Percentiles rank a stretch among this genome's conserved stretches.
Conservation (phyloP, 2,329 filamentous ascomycete genomes). For the Rasamsonia emersonii region DNA sequence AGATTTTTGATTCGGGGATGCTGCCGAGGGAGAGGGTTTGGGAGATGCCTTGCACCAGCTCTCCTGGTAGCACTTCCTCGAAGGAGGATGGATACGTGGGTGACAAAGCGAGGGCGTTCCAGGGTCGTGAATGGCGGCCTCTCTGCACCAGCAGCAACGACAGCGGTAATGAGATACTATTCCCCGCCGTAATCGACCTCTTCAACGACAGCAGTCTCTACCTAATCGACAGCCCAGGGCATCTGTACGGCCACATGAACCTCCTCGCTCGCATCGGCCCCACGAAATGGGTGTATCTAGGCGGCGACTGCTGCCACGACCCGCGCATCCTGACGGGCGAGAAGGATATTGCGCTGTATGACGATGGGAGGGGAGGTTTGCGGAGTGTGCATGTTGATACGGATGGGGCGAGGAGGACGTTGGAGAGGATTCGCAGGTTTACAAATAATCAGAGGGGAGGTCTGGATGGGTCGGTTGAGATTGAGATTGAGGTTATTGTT, state of each 20-base stretch:
- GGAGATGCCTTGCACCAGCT: not conserved
- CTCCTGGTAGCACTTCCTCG: not conserved
- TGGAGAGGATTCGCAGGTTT: conserved; percentile 28
- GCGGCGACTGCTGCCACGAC: no score
- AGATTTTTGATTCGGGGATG: conserved; percentile 3
- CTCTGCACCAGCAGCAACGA: not conserved
- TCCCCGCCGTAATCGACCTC: conserved; percentile 1
- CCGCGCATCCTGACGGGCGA: conserved; percentile 35
- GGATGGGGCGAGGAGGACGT: conserved; percentile 34
- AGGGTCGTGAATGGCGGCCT: not conserved
- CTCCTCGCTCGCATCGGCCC: conserved; percentile 1
- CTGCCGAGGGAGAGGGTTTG: conserved; percentile 3
- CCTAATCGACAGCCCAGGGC: conserved; percentile 3
- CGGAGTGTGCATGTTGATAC: conserved; percentile 46
- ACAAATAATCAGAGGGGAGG: no score
- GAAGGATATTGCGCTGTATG: conserved; percentile 44
- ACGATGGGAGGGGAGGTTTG: conserved; percentile 33
- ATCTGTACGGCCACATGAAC: conserved; percentile 3
- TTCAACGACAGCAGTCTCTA: conserved; percentile 2
- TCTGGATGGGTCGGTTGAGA: conserved; percentile 3
- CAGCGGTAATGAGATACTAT: not conserved
- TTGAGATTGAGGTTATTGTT: conserved; percentile 15
- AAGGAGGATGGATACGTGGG: conserved; percentile 1
- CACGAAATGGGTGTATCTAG: conserved; percentile 3
- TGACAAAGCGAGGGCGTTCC: not conserved